A percentile compares a stretch with the other conserved stretches of the same genome.
Conservation (phyloP, 2,329 filamentous ascomycete species). For the Ilyonectria destructans region DNA sequence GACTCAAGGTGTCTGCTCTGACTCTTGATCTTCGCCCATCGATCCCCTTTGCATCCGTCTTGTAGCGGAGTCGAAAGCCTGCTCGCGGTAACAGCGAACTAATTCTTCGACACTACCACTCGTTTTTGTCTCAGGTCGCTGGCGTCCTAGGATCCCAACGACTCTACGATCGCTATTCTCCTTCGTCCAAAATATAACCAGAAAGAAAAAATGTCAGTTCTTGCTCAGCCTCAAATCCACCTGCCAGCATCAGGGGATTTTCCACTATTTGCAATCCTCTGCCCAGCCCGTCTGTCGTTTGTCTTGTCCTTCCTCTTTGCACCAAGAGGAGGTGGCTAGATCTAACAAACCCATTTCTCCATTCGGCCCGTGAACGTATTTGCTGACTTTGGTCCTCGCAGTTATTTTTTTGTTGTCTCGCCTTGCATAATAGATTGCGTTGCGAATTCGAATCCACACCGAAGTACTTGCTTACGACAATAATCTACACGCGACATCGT, state of each 20-base stretch:
- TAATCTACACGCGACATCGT: conserved; percentile 31
- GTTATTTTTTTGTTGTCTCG: conserved; percentile 34
- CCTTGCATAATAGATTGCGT: conserved; percentile 36
- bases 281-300: neutral
- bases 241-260: conserved; percentile 27
- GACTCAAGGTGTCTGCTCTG: conserved; percentile 53
- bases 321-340: neutral
- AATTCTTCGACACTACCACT: conserved; percentile 58
- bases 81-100: conserved; percentile 66
- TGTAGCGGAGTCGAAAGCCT: conserved; percentile 48
- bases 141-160: conserved; percentile 68
- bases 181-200: conserved; percentile 42
- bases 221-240: conserved; percentile 24
- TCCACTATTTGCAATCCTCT: neutral
- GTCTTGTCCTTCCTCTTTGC: neutral
- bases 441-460: conserved; percentile 23
- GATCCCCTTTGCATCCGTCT: conserved; percentile 38
- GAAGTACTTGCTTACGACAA: conserved; percentile 37
- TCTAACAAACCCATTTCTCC: neutral
- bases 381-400: conserved; percentile 20
- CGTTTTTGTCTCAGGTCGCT: conserved; percentile 66
- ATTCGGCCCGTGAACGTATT: neutral
- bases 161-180: conserved; percentile 56
- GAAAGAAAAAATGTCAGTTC: conserved; percentile 46
- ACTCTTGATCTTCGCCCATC: conserved; percentile 51